phyloP scores from a whole-genome alignment of 164 flowering plant genomes.

The Euptelea pleiosperma region DNA sequence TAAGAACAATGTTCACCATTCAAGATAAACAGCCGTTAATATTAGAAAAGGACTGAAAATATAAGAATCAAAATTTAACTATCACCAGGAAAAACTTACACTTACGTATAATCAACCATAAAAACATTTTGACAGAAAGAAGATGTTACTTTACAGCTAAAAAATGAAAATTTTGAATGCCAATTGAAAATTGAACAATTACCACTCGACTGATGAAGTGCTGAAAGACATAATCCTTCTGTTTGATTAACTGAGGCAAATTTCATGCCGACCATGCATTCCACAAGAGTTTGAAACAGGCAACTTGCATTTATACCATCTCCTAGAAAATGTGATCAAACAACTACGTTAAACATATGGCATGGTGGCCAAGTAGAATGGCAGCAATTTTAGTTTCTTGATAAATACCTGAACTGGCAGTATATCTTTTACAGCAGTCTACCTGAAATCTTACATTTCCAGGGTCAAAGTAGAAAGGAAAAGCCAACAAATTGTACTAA shows the following conservation, averaged over 20 bases:
- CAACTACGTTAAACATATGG: background rate
- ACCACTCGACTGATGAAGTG: constrained; percentile 74
- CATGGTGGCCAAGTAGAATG: background rate
- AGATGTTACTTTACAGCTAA: no score
- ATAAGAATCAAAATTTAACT: no score
- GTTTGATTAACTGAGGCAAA: constrained; percentile 32
- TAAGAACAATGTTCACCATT: no score
- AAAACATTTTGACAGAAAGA: no score
- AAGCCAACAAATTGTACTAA: background rate
- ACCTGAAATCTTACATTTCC: constrained; percentile 17
- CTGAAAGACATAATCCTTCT: constrained; percentile 44
- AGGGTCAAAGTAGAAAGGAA: constrained; percentile 18
- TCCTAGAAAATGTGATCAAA: constrained; percentile 26
- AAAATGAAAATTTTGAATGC: no score
- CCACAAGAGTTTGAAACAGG: constrained; percentile 55
- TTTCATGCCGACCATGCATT: constrained; percentile 67
- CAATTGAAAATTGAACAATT: constrained; percentile 16
- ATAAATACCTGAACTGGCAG: constrained; percentile 12
- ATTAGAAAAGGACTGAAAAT: no score
- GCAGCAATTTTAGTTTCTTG: constrained; percentile 1
- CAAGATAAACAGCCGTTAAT: no score
- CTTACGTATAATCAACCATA: no score
- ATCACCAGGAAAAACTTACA: no score
- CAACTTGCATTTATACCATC: constrained; percentile 31
- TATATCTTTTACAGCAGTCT: constrained; percentile 1